A percentile compares a stretch with the other conserved stretches of the same genome.
Conservation (phyloP, 495 filamentous ascomycete species). For the Penicillium antarcticum region DNA sequence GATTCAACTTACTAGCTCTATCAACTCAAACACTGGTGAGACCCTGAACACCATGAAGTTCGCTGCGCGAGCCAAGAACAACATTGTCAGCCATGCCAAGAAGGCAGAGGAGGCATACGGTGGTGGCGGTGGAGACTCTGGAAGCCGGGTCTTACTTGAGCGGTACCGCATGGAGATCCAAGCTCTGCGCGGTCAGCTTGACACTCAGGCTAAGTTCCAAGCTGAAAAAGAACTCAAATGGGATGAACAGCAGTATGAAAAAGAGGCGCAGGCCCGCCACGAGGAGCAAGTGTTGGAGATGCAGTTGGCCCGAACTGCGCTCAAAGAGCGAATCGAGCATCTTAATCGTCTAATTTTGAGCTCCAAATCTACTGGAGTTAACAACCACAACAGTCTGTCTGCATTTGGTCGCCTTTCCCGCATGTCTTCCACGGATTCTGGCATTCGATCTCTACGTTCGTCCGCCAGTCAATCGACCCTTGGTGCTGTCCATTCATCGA, state of each 20-base stretch:
- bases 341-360: slow-evolving; percentile 92
- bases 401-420: slow-evolving; percentile 68
- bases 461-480: slow-evolving; percentile 69
- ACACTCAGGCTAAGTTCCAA: slow-evolving; percentile 67
- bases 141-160: slow-evolving; percentile 83
- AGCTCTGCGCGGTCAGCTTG: slow-evolving; percentile 76
- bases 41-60: slow-evolving; percentile 97
- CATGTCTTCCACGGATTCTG: slow-evolving; percentile 49
- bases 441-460: slow-evolving; percentile 61
- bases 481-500: slow-evolving; percentile 50
- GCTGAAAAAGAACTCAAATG: slow-evolving; percentile 63
- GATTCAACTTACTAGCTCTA: slow-evolving; percentile 70
- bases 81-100: slow-evolving; percentile 95
- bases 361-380: slow-evolving; percentile 94
- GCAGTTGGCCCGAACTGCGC: slow-evolving; percentile 89
- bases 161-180: slow-evolving; percentile 93
- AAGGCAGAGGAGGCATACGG: slow-evolving; percentile 86
- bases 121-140: slow-evolving; percentile 66
- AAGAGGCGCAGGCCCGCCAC: slow-evolving; percentile 78
- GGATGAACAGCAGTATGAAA: slow-evolving; percentile 72
- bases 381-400: slow-evolving; percentile 66
- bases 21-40: slow-evolving; percentile 71
- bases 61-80: slow-evolving; percentile 94
- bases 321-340: slow-evolving; percentile 97
- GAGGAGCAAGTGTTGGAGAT: slow-evolving; percentile 98